Evolutionary conservation across 768 basidiomycete genomes (phyloP), one percentile per base, ranked within the genome.

Genomic region (Mycena maculata): DNA sequence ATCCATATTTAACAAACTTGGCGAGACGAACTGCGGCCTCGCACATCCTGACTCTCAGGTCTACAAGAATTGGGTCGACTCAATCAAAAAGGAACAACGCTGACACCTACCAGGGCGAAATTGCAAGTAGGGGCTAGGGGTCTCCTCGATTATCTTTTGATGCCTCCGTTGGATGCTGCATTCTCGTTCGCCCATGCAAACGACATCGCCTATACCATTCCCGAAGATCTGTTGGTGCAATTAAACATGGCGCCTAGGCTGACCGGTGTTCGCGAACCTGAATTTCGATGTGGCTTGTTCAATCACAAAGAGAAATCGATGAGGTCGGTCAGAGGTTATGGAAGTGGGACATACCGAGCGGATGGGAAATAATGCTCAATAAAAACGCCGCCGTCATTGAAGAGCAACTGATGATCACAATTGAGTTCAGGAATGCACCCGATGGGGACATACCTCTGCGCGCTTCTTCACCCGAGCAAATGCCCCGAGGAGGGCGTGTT

Each of bases 101-200:
- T 31, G 11, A 22, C 8, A 70, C 79, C 31, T 67, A 86, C 88
- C 85, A 31, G 83, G 81, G 74, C 82, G 78, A 3, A 71, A 58
- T 1, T 74, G 57, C 42, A 88, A 79, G 71, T 89, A 90, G 1
- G 90, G 88, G 69, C 88, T 89, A 0, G 88, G 88, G 4, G 86
- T 83, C 71, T 92, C 91, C 68, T 92, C 91, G 25, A 92, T 85
- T 3, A 92, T 83, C 73, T 92, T 92, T 74, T 92, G 91, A 68
- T 91, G 88, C 31, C 90, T 78, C 31, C 91, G 80, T 71, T 92
- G 91, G 11, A 90, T 76, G 52, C 88, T 90, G 69, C 91, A 91
- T 74, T 92, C 91, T 16, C 91, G 82, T 72, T 92, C 90, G 39
- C 88, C 87, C 80, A 90, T 85, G 68, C 90, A 88, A 6, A 90